These are phyloP conservation scores for Uronychia setigera DNA, from an alignment of 73 alveolate genomes.

Conservation along the genomic window DNA sequence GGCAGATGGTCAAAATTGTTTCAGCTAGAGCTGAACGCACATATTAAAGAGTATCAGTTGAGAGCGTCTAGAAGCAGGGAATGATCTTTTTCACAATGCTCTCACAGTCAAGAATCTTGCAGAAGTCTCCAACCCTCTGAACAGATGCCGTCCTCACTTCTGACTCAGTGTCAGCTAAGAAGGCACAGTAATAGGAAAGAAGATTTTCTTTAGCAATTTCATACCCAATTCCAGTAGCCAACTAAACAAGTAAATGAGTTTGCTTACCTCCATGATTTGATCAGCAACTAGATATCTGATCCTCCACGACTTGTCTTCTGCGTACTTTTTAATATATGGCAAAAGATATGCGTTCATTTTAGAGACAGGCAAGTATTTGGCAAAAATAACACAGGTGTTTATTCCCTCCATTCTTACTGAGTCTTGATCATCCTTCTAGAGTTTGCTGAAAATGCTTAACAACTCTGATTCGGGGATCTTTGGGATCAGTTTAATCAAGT, in stretches of 20 bases:
- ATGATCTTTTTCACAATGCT: constrained; percentile 57
- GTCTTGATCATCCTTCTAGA: constrained; percentile 71
- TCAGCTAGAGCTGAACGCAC: constrained; percentile 78
- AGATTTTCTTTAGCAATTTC: constrained; percentile 46
- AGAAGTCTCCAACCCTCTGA: constrained; percentile 40
- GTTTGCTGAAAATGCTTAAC: constrained; percentile 43
- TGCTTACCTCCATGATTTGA: constrained; percentile 41
- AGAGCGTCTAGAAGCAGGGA: constrained; percentile 67
- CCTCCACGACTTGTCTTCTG: constrained; percentile 74
- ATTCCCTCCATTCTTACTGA: constrained; percentile 72
- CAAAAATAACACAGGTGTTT: constrained; percentile 56
- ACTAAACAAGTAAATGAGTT: neutral
- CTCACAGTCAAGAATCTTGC: constrained; percentile 50
- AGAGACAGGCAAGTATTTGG: constrained; percentile 29
- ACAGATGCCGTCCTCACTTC: constrained; percentile 74
- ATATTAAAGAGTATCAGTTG: constrained; percentile 60
- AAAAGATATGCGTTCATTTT: constrained; percentile 45
- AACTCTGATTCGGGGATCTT: constrained; percentile 54
- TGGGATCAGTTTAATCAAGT: constrained; percentile 55
- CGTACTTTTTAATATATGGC: constrained; percentile 57
- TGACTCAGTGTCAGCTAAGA: constrained; percentile 55
- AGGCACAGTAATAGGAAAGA: constrained; percentile 36
- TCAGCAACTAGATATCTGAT: constrained; percentile 66
- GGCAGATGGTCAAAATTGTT: constrained; percentile 73
- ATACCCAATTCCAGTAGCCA: constrained; percentile 23